Conservation (phyloP, 169 alveolate species). For the Plasmodium gaboni region DNA sequence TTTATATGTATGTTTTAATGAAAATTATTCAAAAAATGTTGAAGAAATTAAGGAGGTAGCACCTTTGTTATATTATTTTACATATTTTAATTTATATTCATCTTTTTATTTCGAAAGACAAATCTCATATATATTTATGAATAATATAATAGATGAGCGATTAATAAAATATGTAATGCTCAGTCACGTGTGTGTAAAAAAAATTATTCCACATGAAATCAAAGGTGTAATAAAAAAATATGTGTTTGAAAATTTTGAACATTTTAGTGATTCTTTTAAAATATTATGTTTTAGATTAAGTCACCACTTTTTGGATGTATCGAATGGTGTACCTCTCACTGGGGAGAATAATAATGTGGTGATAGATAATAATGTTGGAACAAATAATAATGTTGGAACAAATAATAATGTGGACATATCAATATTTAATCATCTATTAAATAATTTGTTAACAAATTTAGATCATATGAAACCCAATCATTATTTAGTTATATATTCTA, state of each 20-base stretch:
- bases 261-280: constrained; percentile 8
- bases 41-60: constrained; percentile 48
- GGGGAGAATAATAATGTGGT: not conserved
- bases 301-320: constrained; percentile 28
- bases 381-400: not conserved
- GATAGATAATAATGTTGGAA: constrained; percentile 1
- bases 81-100: constrained; percentile 45
- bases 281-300: constrained; percentile 36
- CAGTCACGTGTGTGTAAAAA: constrained; percentile 38
- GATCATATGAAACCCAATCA: constrained; percentile 33
- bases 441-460: constrained; percentile 18
- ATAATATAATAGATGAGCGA: constrained; percentile 20
- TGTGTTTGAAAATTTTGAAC: constrained; percentile 23
- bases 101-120: constrained; percentile 52
- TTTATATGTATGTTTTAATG: constrained; percentile 62
- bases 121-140: constrained; percentile 36
- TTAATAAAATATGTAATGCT: constrained; percentile 26
- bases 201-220: constrained; percentile 31
- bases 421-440: constrained; percentile 22
- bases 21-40: constrained; percentile 37
- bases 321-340: not conserved
- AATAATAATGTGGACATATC: constrained; percentile 1
- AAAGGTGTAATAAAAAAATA: constrained; percentile 57
- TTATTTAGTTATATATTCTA: constrained; percentile 38
- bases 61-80: constrained; percentile 54